Evolutionary conservation across 2,329 filamentous ascomycete genomes (phyloP), one percentile per base, ranked within the genome.

Genomic region (Exophiala spinifera): DNA sequence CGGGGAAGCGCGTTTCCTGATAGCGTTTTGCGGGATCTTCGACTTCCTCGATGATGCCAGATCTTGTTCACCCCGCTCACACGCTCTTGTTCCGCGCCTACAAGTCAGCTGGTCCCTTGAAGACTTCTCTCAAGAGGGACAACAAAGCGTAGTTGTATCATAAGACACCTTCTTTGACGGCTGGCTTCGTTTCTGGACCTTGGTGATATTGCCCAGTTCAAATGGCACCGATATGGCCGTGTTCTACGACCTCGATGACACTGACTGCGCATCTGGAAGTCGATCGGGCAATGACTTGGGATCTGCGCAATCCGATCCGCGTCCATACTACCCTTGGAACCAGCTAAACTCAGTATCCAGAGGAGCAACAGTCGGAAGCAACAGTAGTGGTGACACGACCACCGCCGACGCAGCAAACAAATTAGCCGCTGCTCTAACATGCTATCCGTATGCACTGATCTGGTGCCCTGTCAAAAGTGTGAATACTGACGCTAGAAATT

Each of bases 231-330:
- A 44, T 25, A 77, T 78, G 75, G 75, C 76, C 61, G 72, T 77
- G 42, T 76, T 75, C 64, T 69, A 76, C 63, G 73, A 77, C 63
- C 67, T 74, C 40, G 66, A 69, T 40, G 67, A 74, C 64, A 65
- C 69, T 59, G 64, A 67, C 56, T 63, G 64, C 53, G 57, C 62
- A 23, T 55, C 55, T 37, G 4, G 33, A 44, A 34, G 47, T 59
- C 55, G 44, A 58, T 56, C 42, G 44, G 49, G 31, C 46, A 37
- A 47, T 60, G 61, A 49, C 61, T 64, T 11, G 62, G 56, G 49
- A 46, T 46, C 49, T 31, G 34, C 47, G 23, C 21, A 34, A 47
- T 17, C 17, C 15, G 23, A 31, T 37, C n/a, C 20, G 23, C 45
- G 34, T 37, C 36, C 46, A 19, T 46, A 46, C 13, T 21, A 23